A percentile compares a stretch with the other conserved stretches of the same genome.
These are phyloP conservation scores for Rhynchosporium agropyri DNA, from an alignment of 2,329 filamentous ascomycete genomes.

Conservation along the genomic window DNA sequence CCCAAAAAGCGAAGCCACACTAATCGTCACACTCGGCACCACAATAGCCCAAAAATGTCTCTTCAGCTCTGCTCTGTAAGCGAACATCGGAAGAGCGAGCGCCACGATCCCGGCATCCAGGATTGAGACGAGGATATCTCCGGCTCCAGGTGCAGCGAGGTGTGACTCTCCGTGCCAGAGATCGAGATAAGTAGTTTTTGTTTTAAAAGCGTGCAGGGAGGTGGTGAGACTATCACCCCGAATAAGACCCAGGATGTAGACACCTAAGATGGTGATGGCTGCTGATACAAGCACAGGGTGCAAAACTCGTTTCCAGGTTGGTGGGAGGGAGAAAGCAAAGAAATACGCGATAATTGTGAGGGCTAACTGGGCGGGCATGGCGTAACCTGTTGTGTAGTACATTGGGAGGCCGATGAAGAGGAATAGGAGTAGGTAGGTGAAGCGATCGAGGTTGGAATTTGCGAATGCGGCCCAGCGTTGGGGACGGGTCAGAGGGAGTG, in stretches of 20 bases:
- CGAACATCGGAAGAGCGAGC: constrained; percentile 63
- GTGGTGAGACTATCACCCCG: constrained; percentile 46
- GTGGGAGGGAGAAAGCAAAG: constrained; percentile 52
- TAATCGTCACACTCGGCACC: constrained; percentile 54
- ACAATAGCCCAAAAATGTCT: constrained; percentile 57
- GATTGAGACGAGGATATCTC: constrained; percentile 56
- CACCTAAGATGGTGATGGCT: constrained; percentile 52
- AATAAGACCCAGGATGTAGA: constrained; percentile 56
- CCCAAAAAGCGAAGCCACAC: constrained; percentile 56
- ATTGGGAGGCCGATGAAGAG: constrained; percentile 56
- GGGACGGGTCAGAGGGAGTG: constrained; percentile 49
- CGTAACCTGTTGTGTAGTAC: constrained; percentile 57
- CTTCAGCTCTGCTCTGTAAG: constrained; percentile 58
- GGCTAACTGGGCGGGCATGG: constrained; percentile 48
- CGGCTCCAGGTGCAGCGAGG: constrained; percentile 52
- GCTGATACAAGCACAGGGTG: constrained; percentile 62
- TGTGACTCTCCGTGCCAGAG: constrained; percentile 49
- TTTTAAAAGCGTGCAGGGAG: constrained; percentile 53
- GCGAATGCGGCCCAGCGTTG: constrained; percentile 54
- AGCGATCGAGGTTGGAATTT: constrained; percentile 49
- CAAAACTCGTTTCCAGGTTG: constrained; percentile 53
- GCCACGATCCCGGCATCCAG: constrained; percentile 62
- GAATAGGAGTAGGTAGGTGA: constrained; percentile 51
- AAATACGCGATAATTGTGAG: constrained; percentile 58
- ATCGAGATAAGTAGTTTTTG: constrained; percentile 54